Evolutionary conservation across 2,329 filamentous ascomycete genomes (phyloP).

Genomic region (Neopestalotiopsis rosae): DNA sequence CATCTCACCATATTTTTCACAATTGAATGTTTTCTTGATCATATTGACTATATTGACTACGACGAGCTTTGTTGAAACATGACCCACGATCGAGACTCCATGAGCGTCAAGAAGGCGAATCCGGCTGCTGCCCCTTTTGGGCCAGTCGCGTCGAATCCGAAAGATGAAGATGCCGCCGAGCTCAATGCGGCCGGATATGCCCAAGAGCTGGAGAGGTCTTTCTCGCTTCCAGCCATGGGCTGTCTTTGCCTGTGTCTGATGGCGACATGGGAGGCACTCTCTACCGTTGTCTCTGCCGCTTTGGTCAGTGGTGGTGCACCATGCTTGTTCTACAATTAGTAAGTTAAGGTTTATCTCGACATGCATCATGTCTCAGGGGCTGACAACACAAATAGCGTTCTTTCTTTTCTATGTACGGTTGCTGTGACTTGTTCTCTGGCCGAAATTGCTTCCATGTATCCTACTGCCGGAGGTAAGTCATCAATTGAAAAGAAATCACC

Average conservation of each 20-base stretch:
- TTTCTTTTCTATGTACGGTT: slow-evolving; percentile 45
- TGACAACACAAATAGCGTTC: slow-evolving; percentile 34
- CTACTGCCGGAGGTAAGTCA: slow-evolving; percentile 36
- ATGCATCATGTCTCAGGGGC: not conserved
- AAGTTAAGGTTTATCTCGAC: slow-evolving; percentile 19
- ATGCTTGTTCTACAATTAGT: slow-evolving; percentile 51
- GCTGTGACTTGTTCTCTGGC: slow-evolving; percentile 44
- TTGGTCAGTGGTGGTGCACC: slow-evolving; percentile 50
- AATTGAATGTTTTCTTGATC: too few relatives aligned
- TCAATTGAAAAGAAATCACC: not conserved
- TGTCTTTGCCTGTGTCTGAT: slow-evolving; percentile 52
- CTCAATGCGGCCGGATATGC: slow-evolving; percentile 6
- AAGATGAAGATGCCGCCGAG: slow-evolving; percentile 23
- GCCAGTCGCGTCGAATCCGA: not conserved
- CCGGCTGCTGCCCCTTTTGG: not conserved
- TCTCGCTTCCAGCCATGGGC: slow-evolving; percentile 49
- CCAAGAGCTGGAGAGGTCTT: slow-evolving; percentile 37
- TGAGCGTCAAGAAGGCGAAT: not conserved
- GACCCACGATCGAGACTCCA: not conserved
- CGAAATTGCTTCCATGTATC: slow-evolving; percentile 44
- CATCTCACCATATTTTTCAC: not conserved
- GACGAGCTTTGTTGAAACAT: not conserved
- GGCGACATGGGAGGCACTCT: slow-evolving; percentile 57
- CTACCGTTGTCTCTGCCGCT: slow-evolving; percentile 49
- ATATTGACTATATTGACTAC: not conserved